These are phyloP conservation scores for Aspergillus sp. DNA, from an alignment of 2,329 filamentous ascomycete species.

Conservation along the genomic window DNA sequence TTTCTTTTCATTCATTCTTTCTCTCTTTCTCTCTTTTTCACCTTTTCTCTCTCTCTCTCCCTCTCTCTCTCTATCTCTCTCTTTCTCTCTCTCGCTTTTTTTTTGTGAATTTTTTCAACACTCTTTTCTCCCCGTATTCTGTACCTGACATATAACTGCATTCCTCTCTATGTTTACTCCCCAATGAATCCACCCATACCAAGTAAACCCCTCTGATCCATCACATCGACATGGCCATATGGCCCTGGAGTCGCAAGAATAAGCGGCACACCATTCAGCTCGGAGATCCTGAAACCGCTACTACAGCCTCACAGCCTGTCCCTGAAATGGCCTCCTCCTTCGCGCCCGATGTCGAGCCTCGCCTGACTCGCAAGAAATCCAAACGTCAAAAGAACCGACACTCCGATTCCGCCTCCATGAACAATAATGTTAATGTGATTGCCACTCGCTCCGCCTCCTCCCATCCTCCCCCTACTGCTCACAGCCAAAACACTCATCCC, in stretches of 20 bases:
- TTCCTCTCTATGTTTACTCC: neutral
- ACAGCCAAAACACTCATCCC: slow-evolving; percentile 8
- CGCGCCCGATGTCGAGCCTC: slow-evolving; percentile 16
- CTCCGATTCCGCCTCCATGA: slow-evolving; percentile 9
- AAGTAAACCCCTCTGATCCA: neutral
- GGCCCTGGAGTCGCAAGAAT: slow-evolving; percentile 73
- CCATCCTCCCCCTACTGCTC: slow-evolving; percentile 16
- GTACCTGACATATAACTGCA: neutral
- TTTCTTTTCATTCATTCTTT: neutral
- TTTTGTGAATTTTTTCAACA: neutral
- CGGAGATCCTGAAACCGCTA: slow-evolving; percentile 45
- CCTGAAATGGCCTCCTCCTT: neutral
- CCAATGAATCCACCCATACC: neutral
- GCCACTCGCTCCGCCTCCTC: slow-evolving; percentile 8
- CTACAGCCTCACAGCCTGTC: slow-evolving; percentile 19
- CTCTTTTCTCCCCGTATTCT: neutral
- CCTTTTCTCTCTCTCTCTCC: neutral
- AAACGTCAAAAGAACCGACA: slow-evolving; percentile 28
- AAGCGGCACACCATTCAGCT: slow-evolving; percentile 57
- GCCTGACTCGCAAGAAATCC: slow-evolving; percentile 24
- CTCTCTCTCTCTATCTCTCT: neutral
- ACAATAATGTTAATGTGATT: slow-evolving; percentile 4
- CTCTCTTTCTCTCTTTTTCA: neutral
- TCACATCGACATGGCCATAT: slow-evolving; percentile 61
- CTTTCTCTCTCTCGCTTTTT: neutral